Base-by-base conservation (phyloP, 768 basidiomycete species). In the Serpula lacrymans region DNA sequence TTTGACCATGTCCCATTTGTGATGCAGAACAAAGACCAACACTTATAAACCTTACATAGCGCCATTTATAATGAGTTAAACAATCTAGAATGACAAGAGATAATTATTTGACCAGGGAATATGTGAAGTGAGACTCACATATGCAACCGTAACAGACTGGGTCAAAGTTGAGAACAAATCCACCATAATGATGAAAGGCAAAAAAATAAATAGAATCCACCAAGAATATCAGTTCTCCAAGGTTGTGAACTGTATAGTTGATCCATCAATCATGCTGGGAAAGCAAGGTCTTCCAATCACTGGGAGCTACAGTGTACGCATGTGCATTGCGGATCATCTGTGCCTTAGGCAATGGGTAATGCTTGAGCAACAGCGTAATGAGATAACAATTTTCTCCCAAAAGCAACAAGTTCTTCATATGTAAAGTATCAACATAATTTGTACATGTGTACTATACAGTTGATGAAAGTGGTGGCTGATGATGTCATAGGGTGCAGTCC, bases 331-430 rank as follows among this genome's bases (percentile, higher is more conserved):
- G 81, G 34, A 90, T 82, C 55, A 94, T 94, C 58, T 88, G 89
- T 12, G 89, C 92, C 72, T 91, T 93, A 75, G 78, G 88, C 22
- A 72, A 69, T 18, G 89, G 80, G 79, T 93, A 96, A 60, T 93
- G 86, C 67, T 92, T 94, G 50, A 96, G 79, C 33, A 96, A 77
- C 9, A 94, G 71, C 2, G 92, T 96, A 3, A 91, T 94, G 42
- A 99, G 70, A 57, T 97, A 99, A 52, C 96, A 92, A 84, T 99
- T 96, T 73, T 99, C 96, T 66, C 96, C 95, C 10, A 98, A 85
- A 52, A 95, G 92, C 34, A 98, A 71, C 41, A 99, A 70, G 55
- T 99, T 99, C 79, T 99, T 99, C 87, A 94, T 95, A 64, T 98
- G 96, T 22, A 99, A 64, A 0, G 96, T 99, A 55, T 98, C 93